These are phyloP conservation scores for Penicillium antarcticum DNA, from an alignment of 495 filamentous ascomycete genomes.

Conservation along the genomic window DNA sequence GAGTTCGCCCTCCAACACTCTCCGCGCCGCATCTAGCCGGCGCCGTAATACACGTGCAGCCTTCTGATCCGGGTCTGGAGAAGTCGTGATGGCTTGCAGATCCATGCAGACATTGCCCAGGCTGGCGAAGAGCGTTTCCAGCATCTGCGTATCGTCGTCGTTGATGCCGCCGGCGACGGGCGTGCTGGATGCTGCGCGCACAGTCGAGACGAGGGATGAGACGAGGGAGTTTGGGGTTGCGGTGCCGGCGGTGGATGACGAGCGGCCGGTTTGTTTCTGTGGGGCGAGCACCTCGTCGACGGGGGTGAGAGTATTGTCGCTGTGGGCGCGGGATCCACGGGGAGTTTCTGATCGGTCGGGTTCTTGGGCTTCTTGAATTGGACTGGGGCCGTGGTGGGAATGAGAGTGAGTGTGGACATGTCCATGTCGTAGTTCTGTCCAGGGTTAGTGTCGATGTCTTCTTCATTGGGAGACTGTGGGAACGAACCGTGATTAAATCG, in stretches of 20 bases:
- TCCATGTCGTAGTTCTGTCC: conserved; percentile 28
- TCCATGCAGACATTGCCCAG: conserved; percentile 66
- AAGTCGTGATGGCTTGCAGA: conserved; percentile 56
- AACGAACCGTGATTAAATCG: conserved; percentile 39
- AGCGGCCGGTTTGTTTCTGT: conserved; percentile 14
- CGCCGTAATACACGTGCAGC: conserved; percentile 62
- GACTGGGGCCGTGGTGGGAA: conserved; percentile 13
- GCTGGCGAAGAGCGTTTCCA: conserved; percentile 73
- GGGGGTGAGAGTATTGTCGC: not conserved
- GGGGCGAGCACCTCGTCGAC: conserved; percentile 1
- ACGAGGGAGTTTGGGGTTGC: conserved; percentile 39
- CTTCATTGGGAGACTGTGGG: not conserved
- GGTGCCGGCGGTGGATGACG: conserved; percentile 28
- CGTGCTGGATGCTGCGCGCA: conserved; percentile 38
- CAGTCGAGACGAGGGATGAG: conserved; percentile 36
- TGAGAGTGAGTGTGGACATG: conserved; percentile 7
- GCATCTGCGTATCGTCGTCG: conserved; percentile 67
- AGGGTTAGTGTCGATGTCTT: not conserved
- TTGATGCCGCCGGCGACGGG: conserved; percentile 46
- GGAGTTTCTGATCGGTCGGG: conserved; percentile 19
- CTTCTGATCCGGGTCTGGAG: conserved; percentile 47
- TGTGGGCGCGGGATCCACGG: conserved; percentile 8
- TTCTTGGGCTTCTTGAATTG: conserved; percentile 6
- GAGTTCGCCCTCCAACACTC: conserved; percentile 65
- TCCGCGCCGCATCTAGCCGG: conserved; percentile 68